Evolutionary conservation across 1,284 basidiomycete species (phyloP).

Genomic region (Leccinum subrobustum): DNA sequence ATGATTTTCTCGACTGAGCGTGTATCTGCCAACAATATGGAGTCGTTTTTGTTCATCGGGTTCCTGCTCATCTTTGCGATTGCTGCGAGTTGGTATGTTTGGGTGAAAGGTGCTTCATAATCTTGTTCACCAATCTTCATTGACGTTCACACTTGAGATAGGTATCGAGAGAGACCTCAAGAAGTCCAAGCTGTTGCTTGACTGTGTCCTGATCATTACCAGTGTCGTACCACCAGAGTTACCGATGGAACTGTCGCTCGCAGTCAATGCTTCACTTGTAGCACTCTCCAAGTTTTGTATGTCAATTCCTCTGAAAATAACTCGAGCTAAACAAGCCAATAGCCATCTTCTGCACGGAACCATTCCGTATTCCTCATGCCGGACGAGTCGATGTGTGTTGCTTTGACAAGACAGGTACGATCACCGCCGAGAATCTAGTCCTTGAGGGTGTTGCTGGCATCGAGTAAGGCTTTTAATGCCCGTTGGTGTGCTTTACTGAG

Average conservation of each 20-base stretch:
- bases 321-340: conserved; percentile 1
- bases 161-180: conserved; percentile 88
- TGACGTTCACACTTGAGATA: conserved; percentile 9
- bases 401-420: conserved; percentile 97
- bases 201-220: conserved; percentile 93
- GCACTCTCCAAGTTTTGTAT: conserved; percentile 89
- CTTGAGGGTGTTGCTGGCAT: conserved; percentile 89
- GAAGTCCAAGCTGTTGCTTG: conserved; percentile 89
- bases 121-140: neutral
- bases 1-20: conserved; percentile 98
- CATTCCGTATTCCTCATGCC: conserved; percentile 92
- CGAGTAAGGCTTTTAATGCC: conserved; percentile 52
- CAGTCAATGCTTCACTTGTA: conserved; percentile 92
- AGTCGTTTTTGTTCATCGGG: conserved; percentile 93
- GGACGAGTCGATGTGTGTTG: conserved; percentile 95
- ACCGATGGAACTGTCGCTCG: conserved; percentile 93
- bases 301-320: conserved; percentile 15
- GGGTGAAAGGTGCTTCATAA: conserved; percentile 75
- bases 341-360: conserved; percentile 98
- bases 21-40: conserved; percentile 90
- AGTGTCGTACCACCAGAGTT: conserved; percentile 94
- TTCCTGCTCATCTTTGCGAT: conserved; percentile 96
- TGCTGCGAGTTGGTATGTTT: conserved; percentile 94
- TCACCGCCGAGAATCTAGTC: conserved; percentile 93
- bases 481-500: neutral